phyloP scores from a whole-genome alignment of 148 eudicot genomes.

The Chenopodium formosanum region DNA sequence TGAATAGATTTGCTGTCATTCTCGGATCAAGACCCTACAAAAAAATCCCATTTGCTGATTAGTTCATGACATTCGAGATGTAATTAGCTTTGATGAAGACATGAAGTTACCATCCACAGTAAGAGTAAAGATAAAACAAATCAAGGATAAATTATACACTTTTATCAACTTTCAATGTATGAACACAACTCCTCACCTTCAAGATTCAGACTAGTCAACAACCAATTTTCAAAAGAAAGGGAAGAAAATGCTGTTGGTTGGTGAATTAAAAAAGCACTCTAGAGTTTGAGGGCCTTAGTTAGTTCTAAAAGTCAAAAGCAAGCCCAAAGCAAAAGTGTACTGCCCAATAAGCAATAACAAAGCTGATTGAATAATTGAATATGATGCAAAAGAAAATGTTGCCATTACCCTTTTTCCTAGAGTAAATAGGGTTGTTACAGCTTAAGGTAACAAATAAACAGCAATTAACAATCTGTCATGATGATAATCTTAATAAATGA shows the following conservation, averaged over 20 bases:
- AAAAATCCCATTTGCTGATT: constrained; percentile 3
- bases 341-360: constrained; percentile 17
- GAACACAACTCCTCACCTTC: neutral
- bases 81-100: neutral
- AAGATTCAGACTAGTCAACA: constrained; percentile 23
- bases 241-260: constrained; percentile 24
- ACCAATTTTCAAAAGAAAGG: constrained; percentile 20
- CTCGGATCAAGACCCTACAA: constrained; percentile 91
- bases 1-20: constrained; percentile 71
- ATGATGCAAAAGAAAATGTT: constrained; percentile 1
- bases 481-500: neutral
- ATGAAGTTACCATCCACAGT: neutral
- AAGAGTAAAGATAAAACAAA: neutral
- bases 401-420: neutral
- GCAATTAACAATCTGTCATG: neutral
- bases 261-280: constrained; percentile 16
- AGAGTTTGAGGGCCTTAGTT: constrained; percentile 13
- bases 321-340: constrained; percentile 26
- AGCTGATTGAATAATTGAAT: neutral
- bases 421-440: neutral
- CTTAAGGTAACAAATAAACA: neutral
- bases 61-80: neutral
- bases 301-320: constrained; percentile 28
- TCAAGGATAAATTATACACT: neutral
- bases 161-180: neutral